Conservation (phyloP, 257 asterid genomes). For the Solanum ahanhuiri region DNA sequence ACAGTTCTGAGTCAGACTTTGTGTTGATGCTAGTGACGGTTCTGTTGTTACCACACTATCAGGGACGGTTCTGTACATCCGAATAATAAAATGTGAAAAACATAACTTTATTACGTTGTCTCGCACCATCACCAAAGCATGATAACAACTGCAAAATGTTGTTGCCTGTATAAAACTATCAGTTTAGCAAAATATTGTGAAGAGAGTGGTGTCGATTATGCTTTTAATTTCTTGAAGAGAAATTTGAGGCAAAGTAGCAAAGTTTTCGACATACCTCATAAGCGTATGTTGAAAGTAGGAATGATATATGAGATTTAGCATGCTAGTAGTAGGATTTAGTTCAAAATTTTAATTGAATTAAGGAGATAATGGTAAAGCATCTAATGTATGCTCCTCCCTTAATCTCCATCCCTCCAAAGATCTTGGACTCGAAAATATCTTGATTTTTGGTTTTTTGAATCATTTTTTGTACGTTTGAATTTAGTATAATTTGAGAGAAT, state of each 20-base stretch:
- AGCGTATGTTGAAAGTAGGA: conserved; percentile 57
- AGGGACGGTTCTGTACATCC: too few species aligned
- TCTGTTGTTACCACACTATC: too few species aligned
- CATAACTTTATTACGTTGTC: too few species aligned
- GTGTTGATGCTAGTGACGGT: too few species aligned
- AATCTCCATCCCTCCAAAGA: background rate
- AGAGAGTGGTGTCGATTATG: conserved; percentile 40
- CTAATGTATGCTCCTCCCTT: background rate
- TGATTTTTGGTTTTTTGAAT: background rate
- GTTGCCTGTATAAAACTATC: too few species aligned
- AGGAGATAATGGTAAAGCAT: background rate
- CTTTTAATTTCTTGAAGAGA: conserved; percentile 38
- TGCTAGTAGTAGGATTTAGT: background rate
- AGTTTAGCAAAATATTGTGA: conserved; percentile 6
- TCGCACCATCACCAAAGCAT: too few species aligned
- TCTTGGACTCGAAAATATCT: background rate
- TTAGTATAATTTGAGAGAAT: background rate
- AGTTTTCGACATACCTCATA: conserved; percentile 47
- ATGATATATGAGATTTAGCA: conserved; percentile 33
- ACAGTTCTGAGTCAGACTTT: too few species aligned
- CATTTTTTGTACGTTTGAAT: background rate
- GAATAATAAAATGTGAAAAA: too few species aligned
- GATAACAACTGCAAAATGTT: too few species aligned
- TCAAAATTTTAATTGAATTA: background rate
- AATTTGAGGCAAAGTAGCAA: conserved; percentile 36